Evolutionary conservation across 441 rosid genomes (phyloP).

Genomic region (Theobroma grandiflorum): DNA sequence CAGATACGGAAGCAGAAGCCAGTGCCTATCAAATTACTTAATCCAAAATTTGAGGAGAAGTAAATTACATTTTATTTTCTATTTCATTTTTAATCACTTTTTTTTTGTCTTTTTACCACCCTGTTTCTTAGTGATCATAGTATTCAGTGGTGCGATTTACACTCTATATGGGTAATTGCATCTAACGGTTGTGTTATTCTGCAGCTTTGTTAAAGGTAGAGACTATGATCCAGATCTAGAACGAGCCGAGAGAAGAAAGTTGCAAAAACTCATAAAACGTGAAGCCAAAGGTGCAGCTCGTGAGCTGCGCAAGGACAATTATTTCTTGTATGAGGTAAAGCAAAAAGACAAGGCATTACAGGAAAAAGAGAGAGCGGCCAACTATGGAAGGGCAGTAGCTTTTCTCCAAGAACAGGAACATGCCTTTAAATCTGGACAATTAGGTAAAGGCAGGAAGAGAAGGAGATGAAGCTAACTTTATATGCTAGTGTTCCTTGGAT

Average conservation of each 20-base stretch:
- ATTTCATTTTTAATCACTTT: no score
- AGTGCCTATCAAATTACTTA: conserved; percentile 66
- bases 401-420: conserved; percentile 94
- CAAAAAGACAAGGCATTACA: conserved; percentile 53
- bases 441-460: conserved; percentile 83
- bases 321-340: conserved; percentile 68
- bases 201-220: conserved; percentile 87
- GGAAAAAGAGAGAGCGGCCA: conserved; percentile 73
- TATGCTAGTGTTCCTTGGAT: neutral
- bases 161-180: neutral
- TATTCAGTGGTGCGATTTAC: neutral
- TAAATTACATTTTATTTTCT: conserved; percentile 33
- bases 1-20: conserved; percentile 85
- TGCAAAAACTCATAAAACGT: conserved; percentile 56
- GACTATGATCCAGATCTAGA: conserved; percentile 92
- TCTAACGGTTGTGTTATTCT: conserved; percentile 32
- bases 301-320: conserved; percentile 83
- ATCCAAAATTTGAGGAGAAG: conserved; percentile 90
- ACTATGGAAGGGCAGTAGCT: conserved; percentile 69
- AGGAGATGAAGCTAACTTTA: conserved; percentile 47
- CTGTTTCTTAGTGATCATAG: neutral
- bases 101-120: neutral
- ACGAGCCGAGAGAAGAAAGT: conserved; percentile 66
- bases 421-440: conserved; percentile 85
- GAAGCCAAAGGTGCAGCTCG: conserved; percentile 82